These are phyloP conservation scores for Geotrichum macrosporum DNA, from an alignment of 1,139 yeast genomes.

Conservation along the genomic window DNA sequence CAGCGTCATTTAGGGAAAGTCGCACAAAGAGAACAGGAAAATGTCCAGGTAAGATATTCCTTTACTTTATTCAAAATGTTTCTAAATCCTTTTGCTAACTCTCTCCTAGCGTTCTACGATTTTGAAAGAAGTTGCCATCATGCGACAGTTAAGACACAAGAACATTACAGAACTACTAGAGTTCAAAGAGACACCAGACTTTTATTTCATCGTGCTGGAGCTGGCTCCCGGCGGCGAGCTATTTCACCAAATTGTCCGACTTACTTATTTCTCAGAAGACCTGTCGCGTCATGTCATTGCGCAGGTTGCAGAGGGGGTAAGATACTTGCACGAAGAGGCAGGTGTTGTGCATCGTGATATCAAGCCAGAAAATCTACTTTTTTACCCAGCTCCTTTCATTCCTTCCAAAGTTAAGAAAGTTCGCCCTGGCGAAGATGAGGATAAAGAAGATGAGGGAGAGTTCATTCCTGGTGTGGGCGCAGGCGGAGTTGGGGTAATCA, in stretches of 20 bases:
- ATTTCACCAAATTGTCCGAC: constrained; percentile 86
- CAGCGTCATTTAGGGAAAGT: constrained; percentile 7
- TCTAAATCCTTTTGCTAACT: background rate
- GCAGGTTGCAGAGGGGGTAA: constrained; percentile 79
- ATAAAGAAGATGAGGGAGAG: constrained; percentile 81
- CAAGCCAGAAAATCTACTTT: constrained; percentile 88
- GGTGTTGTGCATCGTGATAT: constrained; percentile 94
- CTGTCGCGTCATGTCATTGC: constrained; percentile 76
- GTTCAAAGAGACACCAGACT: constrained; percentile 57
- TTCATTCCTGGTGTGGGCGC: constrained; percentile 77
- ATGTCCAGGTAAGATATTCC: constrained; percentile 8
- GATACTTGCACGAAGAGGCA: constrained; percentile 70
- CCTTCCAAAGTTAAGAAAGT: constrained; percentile 50
- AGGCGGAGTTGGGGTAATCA: constrained; percentile 81
- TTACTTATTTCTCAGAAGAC: constrained; percentile 84
- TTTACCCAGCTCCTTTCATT: constrained; percentile 63
- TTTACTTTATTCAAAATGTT: background rate
- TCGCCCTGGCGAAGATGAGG: constrained; percentile 60
- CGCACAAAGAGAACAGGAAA: constrained; percentile 8
- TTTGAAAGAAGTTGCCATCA: constrained; percentile 77
- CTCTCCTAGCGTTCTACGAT: constrained; percentile 51
- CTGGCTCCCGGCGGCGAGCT: constrained; percentile 91
- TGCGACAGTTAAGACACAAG: constrained; percentile 68
- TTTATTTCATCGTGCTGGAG: constrained; percentile 79
- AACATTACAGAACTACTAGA: constrained; percentile 70